A percentile compares a stretch with the other conserved stretches of the same genome.
Conservation (phyloP, 805 yeast genomes). For the Sugiyamaella valdiviana region DNA sequence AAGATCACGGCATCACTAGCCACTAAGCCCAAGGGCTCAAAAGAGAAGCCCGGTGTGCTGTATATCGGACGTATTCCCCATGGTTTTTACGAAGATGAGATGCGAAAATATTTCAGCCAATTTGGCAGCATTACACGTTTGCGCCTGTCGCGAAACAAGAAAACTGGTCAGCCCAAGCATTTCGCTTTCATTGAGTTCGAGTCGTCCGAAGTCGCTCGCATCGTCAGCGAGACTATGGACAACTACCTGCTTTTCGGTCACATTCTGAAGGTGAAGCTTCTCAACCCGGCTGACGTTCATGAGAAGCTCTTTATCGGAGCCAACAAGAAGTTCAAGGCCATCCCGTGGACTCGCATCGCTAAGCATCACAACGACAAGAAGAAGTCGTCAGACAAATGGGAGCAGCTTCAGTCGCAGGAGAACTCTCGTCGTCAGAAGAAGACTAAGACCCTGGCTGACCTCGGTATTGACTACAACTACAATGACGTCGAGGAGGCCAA, state of each 20-base stretch:
- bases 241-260: conserved; percentile 88
- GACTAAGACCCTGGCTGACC: conserved; percentile 43
- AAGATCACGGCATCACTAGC: conserved; percentile 16
- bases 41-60: conserved; percentile 50
- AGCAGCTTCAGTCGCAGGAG: conserved; percentile 43
- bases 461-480: conserved; percentile 50
- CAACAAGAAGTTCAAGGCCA: conserved; percentile 46
- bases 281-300: conserved; percentile 35
- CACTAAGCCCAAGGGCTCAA: conserved; percentile 19
- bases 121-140: conserved; percentile 80
- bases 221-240: conserved; percentile 94
- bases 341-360: conserved; percentile 55
- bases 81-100: conserved; percentile 73
- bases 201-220: conserved; percentile 65
- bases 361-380: conserved; percentile 50
- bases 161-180: conserved; percentile 85
- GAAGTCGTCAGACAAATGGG: conserved; percentile 53
- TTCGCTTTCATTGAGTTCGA: conserved; percentile 86
- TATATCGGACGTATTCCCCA: conserved; percentile 91
- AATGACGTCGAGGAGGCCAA: conserved; percentile 4
- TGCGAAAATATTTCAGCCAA: conserved; percentile 76
- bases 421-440: conserved; percentile 40
- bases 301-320: conserved; percentile 53
- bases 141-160: conserved; percentile 80
- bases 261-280: conserved; percentile 65